Evolutionary conservation across 306 rosid species (phyloP).

Genomic region (Geum urbanum): DNA sequence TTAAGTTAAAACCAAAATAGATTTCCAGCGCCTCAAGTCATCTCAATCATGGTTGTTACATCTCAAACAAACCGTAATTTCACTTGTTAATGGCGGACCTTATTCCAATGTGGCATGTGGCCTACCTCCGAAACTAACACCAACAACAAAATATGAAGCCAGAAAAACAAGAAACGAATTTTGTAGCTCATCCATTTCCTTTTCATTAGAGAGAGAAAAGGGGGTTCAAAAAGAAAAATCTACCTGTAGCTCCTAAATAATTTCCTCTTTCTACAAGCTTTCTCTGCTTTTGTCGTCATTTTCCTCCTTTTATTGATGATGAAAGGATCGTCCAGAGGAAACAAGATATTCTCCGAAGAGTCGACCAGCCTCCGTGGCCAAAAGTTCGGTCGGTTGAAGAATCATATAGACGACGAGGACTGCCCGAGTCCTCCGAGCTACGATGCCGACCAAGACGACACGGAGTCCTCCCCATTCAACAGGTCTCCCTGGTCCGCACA

Average conservation of each 20-base stretch:
- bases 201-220: not conserved
- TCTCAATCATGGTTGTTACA: not conserved
- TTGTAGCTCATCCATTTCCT: not conserved
- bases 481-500: constrained; percentile 86
- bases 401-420: constrained; percentile 13
- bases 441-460: constrained; percentile 20
- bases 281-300: not conserved
- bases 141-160: not conserved
- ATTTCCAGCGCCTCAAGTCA: not conserved
- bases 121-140: not conserved
- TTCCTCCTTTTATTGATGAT: constrained; percentile 15
- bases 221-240: not conserved
- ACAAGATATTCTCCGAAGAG: constrained; percentile 38
- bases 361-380: constrained; percentile 21
- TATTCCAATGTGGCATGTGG: not conserved
- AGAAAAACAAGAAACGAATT: not conserved
- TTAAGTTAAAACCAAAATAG: not conserved
- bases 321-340: constrained; percentile 43
- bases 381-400: constrained; percentile 35
- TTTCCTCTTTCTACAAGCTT: constrained; percentile 1
- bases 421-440: not conserved
- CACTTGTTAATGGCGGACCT: not conserved
- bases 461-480: constrained; percentile 43
- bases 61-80: not conserved
- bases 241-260: constrained; percentile 1